These are phyloP conservation scores for Brassica balearica DNA, from an alignment of 441 rosid genomes.

Conservation along the genomic window DNA sequence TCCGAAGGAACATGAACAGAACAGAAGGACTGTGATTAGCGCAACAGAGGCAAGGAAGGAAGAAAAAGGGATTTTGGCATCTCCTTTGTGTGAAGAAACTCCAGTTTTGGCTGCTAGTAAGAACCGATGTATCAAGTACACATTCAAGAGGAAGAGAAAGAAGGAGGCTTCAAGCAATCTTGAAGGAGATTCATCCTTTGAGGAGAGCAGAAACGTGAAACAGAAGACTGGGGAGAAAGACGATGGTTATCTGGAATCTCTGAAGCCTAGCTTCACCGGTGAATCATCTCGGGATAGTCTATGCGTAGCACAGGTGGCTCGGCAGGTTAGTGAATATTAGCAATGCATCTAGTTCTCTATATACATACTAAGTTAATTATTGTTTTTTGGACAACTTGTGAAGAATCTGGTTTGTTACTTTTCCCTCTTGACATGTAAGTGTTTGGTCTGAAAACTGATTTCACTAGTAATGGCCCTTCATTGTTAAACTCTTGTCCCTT, in stretches of 20 bases:
- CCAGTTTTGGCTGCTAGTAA: constrained; percentile 47
- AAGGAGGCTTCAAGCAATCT: constrained; percentile 62
- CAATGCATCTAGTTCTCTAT: constrained; percentile 21
- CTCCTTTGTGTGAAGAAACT: constrained; percentile 42
- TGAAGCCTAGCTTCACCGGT: constrained; percentile 49
- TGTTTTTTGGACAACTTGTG: constrained; percentile 22
- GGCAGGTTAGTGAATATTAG: constrained; percentile 33
- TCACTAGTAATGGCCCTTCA: background rate
- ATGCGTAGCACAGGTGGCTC: constrained; percentile 38
- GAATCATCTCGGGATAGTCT: constrained; percentile 66
- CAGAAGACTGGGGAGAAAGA: constrained; percentile 52
- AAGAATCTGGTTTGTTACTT: constrained; percentile 14
- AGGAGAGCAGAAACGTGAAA: constrained; percentile 41
- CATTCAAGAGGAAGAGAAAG: constrained; percentile 84
- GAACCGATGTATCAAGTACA: constrained; percentile 70
- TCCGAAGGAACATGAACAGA: constrained; percentile 30
- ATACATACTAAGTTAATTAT: background rate
- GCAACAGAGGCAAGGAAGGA: constrained; percentile 44
- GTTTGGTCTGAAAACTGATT: constrained; percentile 27
- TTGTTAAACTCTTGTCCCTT: background rate
- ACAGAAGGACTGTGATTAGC: constrained; percentile 25
- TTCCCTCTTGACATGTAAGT: too few relatives aligned
- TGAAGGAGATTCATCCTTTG: constrained; percentile 54
- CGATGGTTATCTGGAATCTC: constrained; percentile 48
- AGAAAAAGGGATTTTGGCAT: constrained; percentile 45